Conservation (phyloP, 257 asterid species). For the Solanum commersonii region DNA sequence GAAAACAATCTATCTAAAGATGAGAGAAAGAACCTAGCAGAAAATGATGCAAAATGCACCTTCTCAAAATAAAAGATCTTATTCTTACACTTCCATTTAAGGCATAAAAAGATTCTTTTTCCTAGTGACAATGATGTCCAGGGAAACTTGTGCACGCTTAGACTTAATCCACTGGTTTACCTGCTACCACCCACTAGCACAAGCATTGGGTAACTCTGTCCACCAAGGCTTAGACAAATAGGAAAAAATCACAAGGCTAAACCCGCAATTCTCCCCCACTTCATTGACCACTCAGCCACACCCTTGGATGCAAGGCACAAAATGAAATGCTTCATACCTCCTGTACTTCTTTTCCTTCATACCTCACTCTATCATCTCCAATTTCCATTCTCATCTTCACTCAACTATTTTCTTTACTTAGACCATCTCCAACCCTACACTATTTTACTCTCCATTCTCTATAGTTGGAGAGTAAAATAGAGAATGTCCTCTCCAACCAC, state of each 20-base stretch:
- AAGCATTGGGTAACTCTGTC: neutral
- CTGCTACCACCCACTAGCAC: neutral
- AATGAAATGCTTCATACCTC: neutral
- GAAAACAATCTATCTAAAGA: neutral
- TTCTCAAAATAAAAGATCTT: neutral
- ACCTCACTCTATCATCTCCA: neutral
- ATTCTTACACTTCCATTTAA: neutral
- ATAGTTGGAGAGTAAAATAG: no score
- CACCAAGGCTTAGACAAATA: neutral
- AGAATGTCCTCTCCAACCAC: no score
- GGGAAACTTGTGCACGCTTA: neutral
- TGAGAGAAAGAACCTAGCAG: neutral
- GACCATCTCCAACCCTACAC: no score
- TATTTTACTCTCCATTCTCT: no score
- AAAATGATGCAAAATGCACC: neutral
- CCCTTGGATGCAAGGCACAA: neutral
- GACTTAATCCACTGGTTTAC: neutral
- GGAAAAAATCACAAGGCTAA: neutral
- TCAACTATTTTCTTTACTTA: neutral
- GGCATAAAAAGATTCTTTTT: neutral
- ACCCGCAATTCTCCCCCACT: neutral
- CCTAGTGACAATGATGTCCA: neutral
- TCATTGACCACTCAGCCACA: neutral
- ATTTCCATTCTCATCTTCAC: neutral
- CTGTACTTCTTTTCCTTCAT: neutral